Percentiles rank a stretch among this genome's conserved stretches.
phyloP scores from a whole-genome alignment of 2,329 filamentous ascomycete species.

The Geosmithia putterillii region DNA sequence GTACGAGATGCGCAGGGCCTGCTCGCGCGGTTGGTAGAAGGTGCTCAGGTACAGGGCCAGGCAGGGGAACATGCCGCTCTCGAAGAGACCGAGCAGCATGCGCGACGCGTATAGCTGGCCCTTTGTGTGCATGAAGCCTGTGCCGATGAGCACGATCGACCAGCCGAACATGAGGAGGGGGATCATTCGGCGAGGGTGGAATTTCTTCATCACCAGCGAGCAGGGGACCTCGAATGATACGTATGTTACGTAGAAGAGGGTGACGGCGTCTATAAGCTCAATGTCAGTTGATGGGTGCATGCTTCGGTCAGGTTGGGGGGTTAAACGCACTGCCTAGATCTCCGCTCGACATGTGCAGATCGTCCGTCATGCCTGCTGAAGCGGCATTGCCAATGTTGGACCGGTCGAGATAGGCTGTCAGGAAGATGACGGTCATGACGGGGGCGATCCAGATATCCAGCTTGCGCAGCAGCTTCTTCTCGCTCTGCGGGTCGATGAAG shows the following conservation, averaged over 20 bases:
- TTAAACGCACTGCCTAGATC: slow-evolving; percentile 9
- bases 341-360: slow-evolving; percentile 22
- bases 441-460: slow-evolving; percentile 17
- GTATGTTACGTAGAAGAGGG: slow-evolving; percentile 16
- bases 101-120: slow-evolving; percentile 53
- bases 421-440: slow-evolving; percentile 22
- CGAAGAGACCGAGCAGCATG: slow-evolving; percentile 60
- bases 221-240: slow-evolving; percentile 16
- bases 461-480: slow-evolving; percentile 14
- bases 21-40: slow-evolving; percentile 72
- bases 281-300: no score
- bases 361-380: slow-evolving; percentile 17
- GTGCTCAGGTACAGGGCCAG: slow-evolving; percentile 73
- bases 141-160: slow-evolving; percentile 48
- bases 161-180: slow-evolving; percentile 42
- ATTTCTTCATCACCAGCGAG: slow-evolving; percentile 14
- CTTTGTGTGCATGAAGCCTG: slow-evolving; percentile 54
- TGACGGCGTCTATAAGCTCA: slow-evolving; percentile 12
- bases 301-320: background rate
- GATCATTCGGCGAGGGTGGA: slow-evolving; percentile 11
- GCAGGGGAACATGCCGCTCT: slow-evolving; percentile 65
- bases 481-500: slow-evolving; percentile 5
- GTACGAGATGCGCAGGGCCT: slow-evolving; percentile 66
- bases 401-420: slow-evolving; percentile 15
- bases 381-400: slow-evolving; percentile 10